Percentiles rank a stretch among this genome's conserved stretches.
Conservation (phyloP, 768 basidiomycete genomes). For the Flagelloscypha sp. region DNA sequence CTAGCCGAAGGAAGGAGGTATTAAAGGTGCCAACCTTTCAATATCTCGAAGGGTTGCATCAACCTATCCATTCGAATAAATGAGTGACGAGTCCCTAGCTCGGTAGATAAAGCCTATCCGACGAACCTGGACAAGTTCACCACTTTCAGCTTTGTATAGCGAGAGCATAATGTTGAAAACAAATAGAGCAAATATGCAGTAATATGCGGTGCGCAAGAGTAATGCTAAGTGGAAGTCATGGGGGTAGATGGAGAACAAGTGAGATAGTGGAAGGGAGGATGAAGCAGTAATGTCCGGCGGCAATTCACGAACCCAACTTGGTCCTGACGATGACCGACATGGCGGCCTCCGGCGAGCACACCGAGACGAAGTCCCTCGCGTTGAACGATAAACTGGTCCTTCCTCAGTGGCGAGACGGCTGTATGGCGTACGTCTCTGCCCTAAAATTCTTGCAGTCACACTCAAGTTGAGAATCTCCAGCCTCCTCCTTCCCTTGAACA, state of each 20-base stretch:
- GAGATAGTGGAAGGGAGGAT: too few species aligned
- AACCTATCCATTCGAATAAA: constrained; percentile 27
- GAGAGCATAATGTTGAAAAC: constrained; percentile 21
- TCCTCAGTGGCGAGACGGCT: too few species aligned
- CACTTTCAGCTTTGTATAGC: constrained; percentile 35
- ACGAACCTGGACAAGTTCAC: constrained; percentile 26
- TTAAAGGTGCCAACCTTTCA: constrained; percentile 45
- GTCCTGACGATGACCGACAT: too few species aligned
- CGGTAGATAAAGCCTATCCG: neutral
- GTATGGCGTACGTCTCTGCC: too few species aligned
- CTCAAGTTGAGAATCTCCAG: constrained; percentile 43
- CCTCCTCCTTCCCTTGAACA: constrained; percentile 78
- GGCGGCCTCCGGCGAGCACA: too few species aligned
- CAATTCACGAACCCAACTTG: too few species aligned
- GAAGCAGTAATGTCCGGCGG: too few species aligned
- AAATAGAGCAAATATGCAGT: neutral
- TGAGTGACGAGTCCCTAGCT: neutral
- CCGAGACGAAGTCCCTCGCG: too few species aligned
- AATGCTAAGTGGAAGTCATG: too few species aligned
- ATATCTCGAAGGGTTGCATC: constrained; percentile 68
- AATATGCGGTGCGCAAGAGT: neutral
- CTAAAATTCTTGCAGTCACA: too few species aligned
- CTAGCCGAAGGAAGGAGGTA: constrained; percentile 1
- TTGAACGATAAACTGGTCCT: too few species aligned
- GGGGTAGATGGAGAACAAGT: too few species aligned